Percentiles rank a stretch among this genome's conserved stretches.
phyloP scores from a whole-genome alignment of 2,329 filamentous ascomycete species.

The Pseudogymnoascus sp. region DNA sequence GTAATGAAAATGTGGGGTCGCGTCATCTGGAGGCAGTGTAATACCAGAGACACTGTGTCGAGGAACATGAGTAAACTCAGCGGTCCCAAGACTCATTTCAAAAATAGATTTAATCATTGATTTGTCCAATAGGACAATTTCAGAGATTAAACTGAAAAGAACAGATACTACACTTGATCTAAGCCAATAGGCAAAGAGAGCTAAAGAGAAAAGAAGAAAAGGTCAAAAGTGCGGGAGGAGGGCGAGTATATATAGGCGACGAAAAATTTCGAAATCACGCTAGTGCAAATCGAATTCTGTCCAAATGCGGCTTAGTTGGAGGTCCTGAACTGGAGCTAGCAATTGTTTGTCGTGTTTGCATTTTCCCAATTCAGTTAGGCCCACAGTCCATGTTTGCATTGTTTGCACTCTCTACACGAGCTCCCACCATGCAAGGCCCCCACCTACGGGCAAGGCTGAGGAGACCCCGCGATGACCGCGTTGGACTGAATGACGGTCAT shows the following conservation, averaged over 20 bases:
- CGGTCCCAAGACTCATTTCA: constrained; percentile 45
- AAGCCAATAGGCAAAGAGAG: constrained; percentile 58
- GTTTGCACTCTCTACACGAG: background rate
- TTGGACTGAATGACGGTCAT: background rate
- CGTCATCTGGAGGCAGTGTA: constrained; percentile 67
- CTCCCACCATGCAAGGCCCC: background rate
- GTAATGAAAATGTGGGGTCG: constrained; percentile 54
- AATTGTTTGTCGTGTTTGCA: constrained; percentile 4
- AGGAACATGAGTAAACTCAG: constrained; percentile 64
- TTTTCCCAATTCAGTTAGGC: background rate
- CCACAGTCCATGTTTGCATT: background rate
- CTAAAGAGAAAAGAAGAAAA: constrained; percentile 30
- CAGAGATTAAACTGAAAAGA: constrained; percentile 97
- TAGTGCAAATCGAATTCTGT: background rate
- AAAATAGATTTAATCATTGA: constrained; percentile 81
- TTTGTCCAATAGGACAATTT: constrained; percentile 62
- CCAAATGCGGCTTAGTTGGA: background rate
- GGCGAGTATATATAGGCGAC: background rate
- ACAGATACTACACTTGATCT: constrained; percentile 96
- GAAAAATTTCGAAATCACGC: background rate
- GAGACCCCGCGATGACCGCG: background rate
- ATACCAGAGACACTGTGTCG: constrained; percentile 66
- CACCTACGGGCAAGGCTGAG: background rate
- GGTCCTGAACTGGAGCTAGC: background rate
- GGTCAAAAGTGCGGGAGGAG: background rate